Evolutionary conservation across 306 rosid genomes (phyloP), one percentile per base, ranked within the genome.

Genomic region (Luffa acutangula): DNA sequence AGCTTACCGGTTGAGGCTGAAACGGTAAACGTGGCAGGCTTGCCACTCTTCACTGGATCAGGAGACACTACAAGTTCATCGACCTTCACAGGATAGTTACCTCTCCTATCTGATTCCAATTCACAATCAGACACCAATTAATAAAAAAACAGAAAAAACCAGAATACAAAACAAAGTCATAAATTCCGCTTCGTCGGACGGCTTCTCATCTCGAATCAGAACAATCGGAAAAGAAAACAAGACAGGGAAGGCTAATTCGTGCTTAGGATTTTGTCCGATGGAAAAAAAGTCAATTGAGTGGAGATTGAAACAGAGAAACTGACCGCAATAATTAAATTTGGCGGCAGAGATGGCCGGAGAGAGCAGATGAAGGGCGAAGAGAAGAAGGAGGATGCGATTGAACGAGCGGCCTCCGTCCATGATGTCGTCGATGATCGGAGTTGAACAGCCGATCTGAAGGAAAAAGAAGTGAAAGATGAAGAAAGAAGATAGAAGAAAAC

Each of bases 21-120:
- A 81, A 94, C 89, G 77, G 84, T 89, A 77, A 94, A 94, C 82
- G 85, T 88, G 14, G 93, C 97, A 8, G 92, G 90, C 21, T 86
- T 5, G 56, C 97, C 97, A 65, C 91, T 83, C 56, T 74, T 85
- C 58, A 92, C 97, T 21, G 95, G 97, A 69, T 87, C 11, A 25
- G 97, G 97, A 57, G 75, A 85, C 34, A 92, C 90, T 77, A 83
- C 54, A 54, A 92, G 85, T 80, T 81, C 92, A 66, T 83, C 36
- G 42, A 94, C 95, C 90, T 92, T 88, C 81, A 92, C 95, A 51
- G 87, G 78, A 80, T 94, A 94, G 65, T 88, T 6, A 71, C 58
- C 84, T 80, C 85, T 84, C 88, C 80, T 85, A 81, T 87, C 98
- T 92, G 83, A 82, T 85, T 31, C 36, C 54, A 59, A 18, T 64